Percentiles rank a stretch among this genome's conserved stretches.
These are phyloP conservation scores for Wickerhamomyces bovis DNA, from an alignment of 805 yeast species.

Conservation along the genomic window DNA sequence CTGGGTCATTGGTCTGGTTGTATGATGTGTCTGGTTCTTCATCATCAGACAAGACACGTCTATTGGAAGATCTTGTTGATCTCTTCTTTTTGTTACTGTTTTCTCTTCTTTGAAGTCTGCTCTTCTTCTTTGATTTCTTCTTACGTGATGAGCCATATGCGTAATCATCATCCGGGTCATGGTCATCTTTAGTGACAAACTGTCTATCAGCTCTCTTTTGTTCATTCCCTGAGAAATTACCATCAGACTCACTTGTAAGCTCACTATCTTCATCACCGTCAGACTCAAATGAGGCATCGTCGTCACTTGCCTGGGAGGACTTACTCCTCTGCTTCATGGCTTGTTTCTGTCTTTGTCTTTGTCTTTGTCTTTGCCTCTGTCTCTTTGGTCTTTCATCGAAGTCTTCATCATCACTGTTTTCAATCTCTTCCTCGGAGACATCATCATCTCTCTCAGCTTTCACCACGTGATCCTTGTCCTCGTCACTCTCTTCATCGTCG, in stretches of 20 bases:
- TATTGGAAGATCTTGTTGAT: not conserved
- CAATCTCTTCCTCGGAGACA: not conserved
- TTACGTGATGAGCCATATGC: constrained; percentile 4
- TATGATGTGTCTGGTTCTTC: constrained; percentile 22
- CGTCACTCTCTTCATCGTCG: constrained; percentile 19
- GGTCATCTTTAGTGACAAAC: constrained; percentile 25
- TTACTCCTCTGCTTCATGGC: constrained; percentile 8
- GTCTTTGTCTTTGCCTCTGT: too few species aligned
- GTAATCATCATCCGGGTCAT: constrained; percentile 19
- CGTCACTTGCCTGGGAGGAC: constrained; percentile 22
- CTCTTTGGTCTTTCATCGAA: constrained; percentile 2
- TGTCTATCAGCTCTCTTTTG: constrained; percentile 16
- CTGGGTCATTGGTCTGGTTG: constrained; percentile 14
- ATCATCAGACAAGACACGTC: constrained; percentile 3
- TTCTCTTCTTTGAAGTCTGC: constrained; percentile 18
- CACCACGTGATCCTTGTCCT: not conserved
- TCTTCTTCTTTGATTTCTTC: not conserved
- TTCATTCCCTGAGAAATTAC: constrained; percentile 10
- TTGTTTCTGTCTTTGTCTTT: constrained; percentile 6
- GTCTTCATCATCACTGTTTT: constrained; percentile 10
- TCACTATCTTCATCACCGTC: constrained; percentile 35
- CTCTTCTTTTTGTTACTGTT: constrained; percentile 2
- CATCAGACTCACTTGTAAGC: constrained; percentile 11
- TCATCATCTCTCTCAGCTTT: constrained; percentile 2
- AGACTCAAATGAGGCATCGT: constrained; percentile 30